Conservation (phyloP, 176 grass and related monocot genomes). For the Phragmites australis region DNA sequence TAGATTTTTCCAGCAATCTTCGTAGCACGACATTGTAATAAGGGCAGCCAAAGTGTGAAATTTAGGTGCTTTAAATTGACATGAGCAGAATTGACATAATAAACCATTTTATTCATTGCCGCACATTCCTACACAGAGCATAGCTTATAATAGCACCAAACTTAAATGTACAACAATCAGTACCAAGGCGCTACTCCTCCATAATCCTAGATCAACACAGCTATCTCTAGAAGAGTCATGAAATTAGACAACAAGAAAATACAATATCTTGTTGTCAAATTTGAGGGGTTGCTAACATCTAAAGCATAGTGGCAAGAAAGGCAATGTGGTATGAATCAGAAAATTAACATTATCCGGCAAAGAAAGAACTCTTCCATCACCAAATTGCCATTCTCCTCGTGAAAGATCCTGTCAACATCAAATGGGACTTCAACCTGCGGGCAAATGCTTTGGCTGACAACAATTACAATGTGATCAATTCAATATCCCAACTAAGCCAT, state of each 20-base stretch:
- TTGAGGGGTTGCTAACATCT: constrained; percentile 36
- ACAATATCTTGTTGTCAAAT: no score
- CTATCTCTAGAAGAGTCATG: constrained; percentile 7
- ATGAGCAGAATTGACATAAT: neutral
- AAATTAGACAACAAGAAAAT: constrained; percentile 32
- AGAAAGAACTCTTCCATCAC: constrained; percentile 13
- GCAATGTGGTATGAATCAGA: neutral
- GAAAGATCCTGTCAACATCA: constrained; percentile 9
- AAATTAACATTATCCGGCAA: constrained; percentile 10
- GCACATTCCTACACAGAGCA: constrained; percentile 29
- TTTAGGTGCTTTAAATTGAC: neutral
- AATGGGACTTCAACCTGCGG: constrained; percentile 13
- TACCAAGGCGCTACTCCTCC: neutral
- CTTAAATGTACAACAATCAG: constrained; percentile 19
- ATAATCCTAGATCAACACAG: neutral
- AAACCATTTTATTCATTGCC: constrained; percentile 13
- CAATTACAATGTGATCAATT: neutral
- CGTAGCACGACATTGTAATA: no score
- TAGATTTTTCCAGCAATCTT: neutral
- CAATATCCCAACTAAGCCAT: constrained; percentile 4
- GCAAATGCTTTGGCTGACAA: neutral
- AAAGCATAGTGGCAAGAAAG: constrained; percentile 32
- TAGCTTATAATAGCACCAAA: constrained; percentile 19
- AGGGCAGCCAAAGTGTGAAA: neutral
- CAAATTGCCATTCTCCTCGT: constrained; percentile 11